These are phyloP conservation scores for Byssoonygena ceratinophila DNA, from an alignment of 2,329 filamentous ascomycete genomes.

Conservation along the genomic window DNA sequence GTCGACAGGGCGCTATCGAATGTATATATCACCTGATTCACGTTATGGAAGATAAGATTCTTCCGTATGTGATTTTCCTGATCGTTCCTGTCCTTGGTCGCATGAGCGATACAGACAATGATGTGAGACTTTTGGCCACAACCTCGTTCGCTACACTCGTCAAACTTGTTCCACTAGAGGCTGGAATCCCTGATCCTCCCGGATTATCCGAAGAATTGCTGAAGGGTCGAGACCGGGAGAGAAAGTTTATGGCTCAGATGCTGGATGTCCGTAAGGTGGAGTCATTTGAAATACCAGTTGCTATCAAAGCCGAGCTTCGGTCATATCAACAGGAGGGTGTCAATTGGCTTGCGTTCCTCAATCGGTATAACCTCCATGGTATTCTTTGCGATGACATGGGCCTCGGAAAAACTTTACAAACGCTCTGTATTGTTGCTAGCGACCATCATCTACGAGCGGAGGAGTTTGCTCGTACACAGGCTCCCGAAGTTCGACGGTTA, in stretches of 20 bases:
- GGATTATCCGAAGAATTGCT: constrained; percentile 81
- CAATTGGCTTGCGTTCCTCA: constrained; percentile 97
- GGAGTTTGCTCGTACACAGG: constrained; percentile 72
- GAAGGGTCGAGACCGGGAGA: constrained; percentile 81
- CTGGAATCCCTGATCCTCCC: constrained; percentile 91
- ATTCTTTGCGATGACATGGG: constrained; percentile 99
- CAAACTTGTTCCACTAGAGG: constrained; percentile 91
- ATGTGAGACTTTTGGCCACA: constrained; percentile 85
- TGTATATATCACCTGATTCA: constrained; percentile 94
- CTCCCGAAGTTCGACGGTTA: constrained; percentile 64
- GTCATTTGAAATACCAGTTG: constrained; percentile 81
- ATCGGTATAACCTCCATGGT: constrained; percentile 93
- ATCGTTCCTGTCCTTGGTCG: constrained; percentile 92
- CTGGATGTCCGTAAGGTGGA: constrained; percentile 96
- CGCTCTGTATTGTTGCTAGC: constrained; percentile 93
- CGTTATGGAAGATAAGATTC: constrained; percentile 91
- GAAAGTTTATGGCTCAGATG: constrained; percentile 93
- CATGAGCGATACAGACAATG: constrained; percentile 97
- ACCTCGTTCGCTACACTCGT: constrained; percentile 95
- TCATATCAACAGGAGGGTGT: constrained; percentile 98
- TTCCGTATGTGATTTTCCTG: constrained; percentile 97
- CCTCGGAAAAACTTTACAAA: constrained; percentile 93
- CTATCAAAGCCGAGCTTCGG: constrained; percentile 90
- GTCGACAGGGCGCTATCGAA: constrained; percentile 87
- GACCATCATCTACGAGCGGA: constrained; percentile 90